Base-by-base conservation (phyloP, 2,329 filamentous ascomycete genomes). In the Calonectria ilicicola region DNA sequence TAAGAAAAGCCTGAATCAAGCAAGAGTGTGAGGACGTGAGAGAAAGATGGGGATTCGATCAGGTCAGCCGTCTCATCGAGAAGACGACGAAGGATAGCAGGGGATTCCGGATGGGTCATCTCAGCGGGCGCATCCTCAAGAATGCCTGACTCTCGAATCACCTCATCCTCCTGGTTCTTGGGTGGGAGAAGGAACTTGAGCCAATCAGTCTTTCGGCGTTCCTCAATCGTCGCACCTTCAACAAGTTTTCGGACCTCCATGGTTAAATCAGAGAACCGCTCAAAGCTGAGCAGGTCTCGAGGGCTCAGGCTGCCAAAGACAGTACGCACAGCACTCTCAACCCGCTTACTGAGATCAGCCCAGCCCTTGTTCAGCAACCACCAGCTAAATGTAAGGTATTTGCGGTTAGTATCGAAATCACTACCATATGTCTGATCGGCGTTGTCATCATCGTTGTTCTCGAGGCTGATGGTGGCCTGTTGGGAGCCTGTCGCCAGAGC, bases 331-430 rank as follows among this genome's bases (percentile, higher is more conserved):
- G 95, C 95, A n/a, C 88, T 86, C 81, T 95, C 92, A 60, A 99
- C 96, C 75, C 93, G 93, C 69, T 91, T 88, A 89, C 95, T 93
- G 69, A 98, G 86, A 70, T 95, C 91, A 76, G 92, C 91, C 92
- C 95, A 98, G 51, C 97, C 97, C 76, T 92, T 91, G 84, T 99
- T 96, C 60, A 99, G 88, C 58, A 99, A 87, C 96, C 96, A 99
- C 97, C 97, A 99, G 85, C 95, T 98, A 83, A 98, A 98, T 47
- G 96, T 97, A 62, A 99, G 88, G 81, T 98, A 99, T 81, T 94
- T 94, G 78, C 96, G 90, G 84, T 99, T 99, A 40, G 95, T 98
- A 83, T 98, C 96, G 78, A 98, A 98, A 83, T 99, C 97, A 83
- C 94, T 96, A 53, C 95, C 95, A 81, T 97, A 95, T 5, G 92